Evolutionary conservation across 2,329 filamentous ascomycete species (phyloP).

Genomic region (Xylaria sp.): DNA sequence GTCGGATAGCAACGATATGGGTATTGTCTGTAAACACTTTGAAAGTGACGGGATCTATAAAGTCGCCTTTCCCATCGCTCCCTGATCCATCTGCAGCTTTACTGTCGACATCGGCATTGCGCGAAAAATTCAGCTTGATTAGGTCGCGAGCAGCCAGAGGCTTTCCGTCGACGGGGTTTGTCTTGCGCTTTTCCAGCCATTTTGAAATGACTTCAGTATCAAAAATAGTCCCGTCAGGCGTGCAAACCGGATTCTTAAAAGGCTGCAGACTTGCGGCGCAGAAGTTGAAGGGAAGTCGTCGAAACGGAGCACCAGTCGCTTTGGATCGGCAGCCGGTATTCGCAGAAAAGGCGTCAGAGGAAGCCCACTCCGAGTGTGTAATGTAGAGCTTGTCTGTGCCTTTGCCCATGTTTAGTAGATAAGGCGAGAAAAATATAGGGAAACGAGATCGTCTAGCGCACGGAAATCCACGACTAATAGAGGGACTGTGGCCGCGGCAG

Average conservation of each 20-base stretch:
- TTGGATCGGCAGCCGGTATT: conserved; percentile 73
- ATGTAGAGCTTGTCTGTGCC: conserved; percentile 74
- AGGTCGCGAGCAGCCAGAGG: conserved; percentile 84
- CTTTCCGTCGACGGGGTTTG: conserved; percentile 87
- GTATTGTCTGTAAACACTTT: conserved; percentile 99
- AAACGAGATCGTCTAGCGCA: background rate
- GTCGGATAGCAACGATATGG: conserved; percentile 88
- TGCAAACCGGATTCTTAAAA: conserved; percentile 95
- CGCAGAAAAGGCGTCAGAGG: conserved; percentile 86
- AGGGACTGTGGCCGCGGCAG: background rate
- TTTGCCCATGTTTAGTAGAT: conserved; percentile 57
- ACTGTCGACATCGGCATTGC: conserved; percentile 78
- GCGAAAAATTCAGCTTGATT: conserved; percentile 89
- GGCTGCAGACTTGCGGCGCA: conserved; percentile 96
- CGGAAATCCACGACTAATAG: background rate
- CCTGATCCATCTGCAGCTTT: conserved; percentile 56
- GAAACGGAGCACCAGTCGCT: conserved; percentile 74
- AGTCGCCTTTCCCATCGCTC: conserved; percentile 74
- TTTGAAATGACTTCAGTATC: conserved; percentile 93
- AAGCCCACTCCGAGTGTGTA: conserved; percentile 98
- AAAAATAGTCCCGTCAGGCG: conserved; percentile 86
- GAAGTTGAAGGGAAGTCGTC: conserved; percentile 95
- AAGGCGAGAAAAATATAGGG: background rate
- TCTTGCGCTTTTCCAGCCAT: conserved; percentile 93
- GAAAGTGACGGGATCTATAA: conserved; percentile 95